Percentiles rank a stretch among this genome's conserved stretches.
Conservation (phyloP, 352 stramenopile genomes). For the Pythium coloratum region DNA sequence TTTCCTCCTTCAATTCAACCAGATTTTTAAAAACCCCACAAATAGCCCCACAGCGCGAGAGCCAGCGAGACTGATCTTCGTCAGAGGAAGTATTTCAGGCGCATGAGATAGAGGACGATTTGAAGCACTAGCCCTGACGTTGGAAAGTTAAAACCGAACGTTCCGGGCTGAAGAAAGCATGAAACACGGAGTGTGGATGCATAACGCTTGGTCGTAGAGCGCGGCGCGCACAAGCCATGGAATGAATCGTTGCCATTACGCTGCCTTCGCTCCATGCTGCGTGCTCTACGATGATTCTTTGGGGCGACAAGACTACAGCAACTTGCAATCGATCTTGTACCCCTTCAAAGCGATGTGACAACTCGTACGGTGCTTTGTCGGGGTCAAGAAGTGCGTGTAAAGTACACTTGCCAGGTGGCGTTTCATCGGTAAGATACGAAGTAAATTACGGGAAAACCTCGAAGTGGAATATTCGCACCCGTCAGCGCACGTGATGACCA, state of each 20-base stretch:
- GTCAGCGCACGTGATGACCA: conserved; percentile 14
- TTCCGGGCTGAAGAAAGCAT: neutral
- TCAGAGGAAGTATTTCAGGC: neutral
- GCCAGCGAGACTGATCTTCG: neutral
- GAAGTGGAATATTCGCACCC: conserved; percentile 2
- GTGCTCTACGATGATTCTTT: neutral
- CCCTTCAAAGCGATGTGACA: conserved; percentile 17
- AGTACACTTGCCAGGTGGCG: conserved; percentile 5
- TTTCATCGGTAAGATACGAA: conserved; percentile 19
- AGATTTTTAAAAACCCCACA: neutral
- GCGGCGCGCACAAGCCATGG: neutral
- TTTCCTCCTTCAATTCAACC: neutral
- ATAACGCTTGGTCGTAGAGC: neutral
- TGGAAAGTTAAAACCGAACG: conserved; percentile 1
- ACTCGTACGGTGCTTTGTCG: neutral
- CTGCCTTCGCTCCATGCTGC: neutral
- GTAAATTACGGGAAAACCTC: conserved; percentile 13
- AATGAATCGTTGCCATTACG: neutral
- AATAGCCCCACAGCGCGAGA: neutral
- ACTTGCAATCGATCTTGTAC: neutral
- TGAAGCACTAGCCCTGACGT: conserved; percentile 11
- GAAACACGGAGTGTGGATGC: neutral
- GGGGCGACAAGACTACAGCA: neutral
- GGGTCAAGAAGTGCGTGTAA: neutral
- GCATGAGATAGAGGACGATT: conserved; percentile 1